Evolutionary conservation across 768 basidiomycete genomes (phyloP), one percentile per base, ranked within the genome.

Genomic region (Pholiota conissans): DNA sequence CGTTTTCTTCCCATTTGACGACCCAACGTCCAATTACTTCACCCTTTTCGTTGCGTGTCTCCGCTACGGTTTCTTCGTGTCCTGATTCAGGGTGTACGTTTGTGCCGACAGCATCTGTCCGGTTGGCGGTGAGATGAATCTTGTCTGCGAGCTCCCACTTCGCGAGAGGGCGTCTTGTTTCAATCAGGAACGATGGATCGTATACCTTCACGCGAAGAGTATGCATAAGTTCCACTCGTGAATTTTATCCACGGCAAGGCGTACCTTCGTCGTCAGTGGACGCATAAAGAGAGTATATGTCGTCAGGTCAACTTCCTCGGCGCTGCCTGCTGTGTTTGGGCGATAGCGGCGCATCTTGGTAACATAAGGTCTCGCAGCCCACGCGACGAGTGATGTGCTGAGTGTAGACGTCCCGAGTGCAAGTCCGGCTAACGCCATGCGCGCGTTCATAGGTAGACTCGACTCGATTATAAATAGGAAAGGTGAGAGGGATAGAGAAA

Each of bases 401-500:
- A 90, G 72, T 10, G 84, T 79, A 39, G 88, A 90, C 0, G 90
- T 91, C 34, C 80, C 80, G 57, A 95, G 62, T 3, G 92, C 93
- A 7, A 87, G 86, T 9, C 74, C 74, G 1, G 87, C 89, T 29
- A 95, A 76, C 13, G 83, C 84, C 24, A 83, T 66, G 20, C 92
- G 84, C 0, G 89, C 93, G 16, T 79, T 77, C 37, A 81, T 64
- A 0, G 93, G 91, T 6, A 95, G 79, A 22, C 81, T 81, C 4
- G 91, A 88, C 59, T 94, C 91, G 62, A 95, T 78, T 52, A 91
- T 67, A 71, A 95, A 89, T 59, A 95, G 84, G 73, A 95, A 85
- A 1, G 93, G 93, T 1, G 89, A 77, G 63, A 95, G 76, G 3
- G 83, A 78, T 57, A 78, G 72, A 9, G 90, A 87, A 49, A 92